These are phyloP conservation scores for Daphne laureola DNA, from an alignment of 441 rosid species.

Conservation along the genomic window DNA sequence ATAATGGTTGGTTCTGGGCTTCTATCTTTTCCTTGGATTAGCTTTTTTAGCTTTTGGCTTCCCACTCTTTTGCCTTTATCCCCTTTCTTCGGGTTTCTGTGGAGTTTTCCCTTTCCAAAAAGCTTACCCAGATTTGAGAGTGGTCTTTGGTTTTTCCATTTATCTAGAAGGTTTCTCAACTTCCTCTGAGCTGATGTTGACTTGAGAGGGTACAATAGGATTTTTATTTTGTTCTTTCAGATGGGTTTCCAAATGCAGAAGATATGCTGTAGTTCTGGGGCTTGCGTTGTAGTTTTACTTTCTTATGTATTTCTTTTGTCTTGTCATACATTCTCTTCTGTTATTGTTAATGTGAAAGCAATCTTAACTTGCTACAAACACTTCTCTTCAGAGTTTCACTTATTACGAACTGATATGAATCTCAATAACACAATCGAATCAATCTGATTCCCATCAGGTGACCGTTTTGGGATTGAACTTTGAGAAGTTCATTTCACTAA, in stretches of 20 bases:
- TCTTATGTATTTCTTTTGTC: slow-evolving; percentile 13
- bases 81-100: not conserved
- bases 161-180: not conserved
- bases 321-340: slow-evolving; percentile 2
- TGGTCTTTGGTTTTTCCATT: not conserved
- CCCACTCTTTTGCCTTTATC: not conserved
- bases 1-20: no score
- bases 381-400: slow-evolving; percentile 11
- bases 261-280: no score
- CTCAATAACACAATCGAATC: slow-evolving; percentile 13
- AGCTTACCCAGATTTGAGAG: not conserved
- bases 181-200: no score
- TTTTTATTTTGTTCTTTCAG: no score
- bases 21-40: slow-evolving; percentile 15
- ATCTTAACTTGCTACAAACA: slow-evolving; percentile 17
- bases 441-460: no score
- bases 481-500: not conserved
- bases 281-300: not conserved
- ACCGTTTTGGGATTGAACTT: no score
- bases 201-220: no score
- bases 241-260: no score
- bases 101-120: not conserved
- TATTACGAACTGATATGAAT: not conserved
- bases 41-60: not conserved
- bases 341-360: slow-evolving; percentile 13